Base-by-base conservation (phyloP, 306 rosid species). In the Macrotyloma uniflorum region DNA sequence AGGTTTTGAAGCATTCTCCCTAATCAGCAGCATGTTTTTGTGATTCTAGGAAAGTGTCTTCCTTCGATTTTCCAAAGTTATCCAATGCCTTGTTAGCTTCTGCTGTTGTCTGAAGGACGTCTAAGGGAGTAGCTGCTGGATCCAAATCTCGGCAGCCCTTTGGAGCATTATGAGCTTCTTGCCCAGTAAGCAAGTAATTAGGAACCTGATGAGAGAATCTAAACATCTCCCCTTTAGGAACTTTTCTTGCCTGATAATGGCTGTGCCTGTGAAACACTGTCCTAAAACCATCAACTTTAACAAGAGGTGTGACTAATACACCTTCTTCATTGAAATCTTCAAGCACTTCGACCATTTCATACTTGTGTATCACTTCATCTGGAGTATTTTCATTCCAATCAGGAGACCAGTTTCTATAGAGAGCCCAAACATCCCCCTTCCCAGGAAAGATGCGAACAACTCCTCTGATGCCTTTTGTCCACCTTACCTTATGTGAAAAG, bases 321-420 rank as follows among this genome's bases (percentile, higher is more conserved):
- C 93, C 94, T 14, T 80, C 89, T 77, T 85, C 91, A 10, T 19
- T 77, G 62, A 82, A 90, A 80, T 88, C 89, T 22, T 84, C 87
- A 20, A 88, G 73, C 72, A 93, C 90, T 88, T 93, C 93, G 75
- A 88, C 96, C 98, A 93, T 93, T 66, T 93, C 98, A 79, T 93
- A 93, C 67, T 86, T 82, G 83, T 90, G 91, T 65, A 80, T 77
- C 53, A 82, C 90, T 58, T 89, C 90, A 55, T 84, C 89, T 8
- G 91, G 82, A 14, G 98, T 90, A 35, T 70, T 67, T 80, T 82
- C 79, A 57, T 85, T 75, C 98, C 98, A 93, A 33, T 86, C 84
- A 0, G 85, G 79, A 57, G 94, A 89, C 98, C 98, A 93, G 62
- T 90, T 87, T 66, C 85, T 86, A 73, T 89, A 93, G 24, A 93